Evolutionary conservation across 202 grass and related monocot genomes (phyloP), one percentile per base, ranked within the genome.

Genomic region (Setaria italica): DNA sequence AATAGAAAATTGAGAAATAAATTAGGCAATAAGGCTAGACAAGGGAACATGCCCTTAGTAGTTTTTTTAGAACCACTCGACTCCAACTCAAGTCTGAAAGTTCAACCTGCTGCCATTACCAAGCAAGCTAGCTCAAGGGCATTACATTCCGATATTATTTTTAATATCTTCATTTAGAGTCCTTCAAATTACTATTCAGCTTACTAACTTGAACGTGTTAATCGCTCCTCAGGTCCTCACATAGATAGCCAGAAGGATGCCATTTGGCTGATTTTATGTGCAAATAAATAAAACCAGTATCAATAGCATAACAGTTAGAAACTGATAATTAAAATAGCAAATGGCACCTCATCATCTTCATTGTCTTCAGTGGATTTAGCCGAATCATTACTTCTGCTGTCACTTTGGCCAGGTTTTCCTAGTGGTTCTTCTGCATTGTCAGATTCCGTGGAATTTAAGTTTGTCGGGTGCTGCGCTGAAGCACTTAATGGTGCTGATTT

Each of bases 261-360:
- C 59, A 53, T 53, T 69, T 68, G 34, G 34, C 55, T 11, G 25
- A 63, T 42, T 75, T 80, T 74, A 5, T 72, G 74, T 43, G 59
- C 34, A 80, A 81, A 67, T 21, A 72, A 62, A 84, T 11, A 68
- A 39, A 60, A 11, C 49, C 42, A 77, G 6, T 42, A 68, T 65
- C 17, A 82, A 85, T 42, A 48, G 43, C 1, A 0, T 80, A 21
- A 73, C 3, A 35, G 46, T 19, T 49, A 88, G 63, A 21, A 12
- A 29, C n/a, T 70, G 63, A 77, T 41, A 53, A 76, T 51, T 33
- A 80, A 84, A 80, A 80, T 65, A 82, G 70, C 11, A 30, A 85
- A 58, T 17, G 60, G 4, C 43, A 96, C 97, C 91, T 98, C 89
- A 85, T 98, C 93, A 71, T 88, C 87, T 65, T 98, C 96, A 68